Base-by-base conservation (phyloP, 768 basidiomycete species). In the Dioszegia aurantiaca region DNA sequence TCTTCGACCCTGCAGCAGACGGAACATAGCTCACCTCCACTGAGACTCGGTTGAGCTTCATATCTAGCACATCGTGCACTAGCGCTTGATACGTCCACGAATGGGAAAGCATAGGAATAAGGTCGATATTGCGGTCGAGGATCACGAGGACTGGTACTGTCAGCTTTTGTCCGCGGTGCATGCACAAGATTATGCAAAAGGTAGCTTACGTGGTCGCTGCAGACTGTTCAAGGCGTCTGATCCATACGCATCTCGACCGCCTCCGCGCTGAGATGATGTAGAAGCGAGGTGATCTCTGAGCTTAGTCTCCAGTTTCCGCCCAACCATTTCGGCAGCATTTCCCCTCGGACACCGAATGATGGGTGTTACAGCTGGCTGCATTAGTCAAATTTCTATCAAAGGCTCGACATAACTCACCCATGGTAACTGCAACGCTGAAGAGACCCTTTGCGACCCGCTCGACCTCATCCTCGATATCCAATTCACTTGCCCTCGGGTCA, bases 31-130 rank as follows among this genome's bases (percentile, higher is more conserved):
- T 63, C 40, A 81, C 81, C 73, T 81, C 77, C 30, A 99, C 86
- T 0, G 89, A 85, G 5, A 99, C 91, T 6, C 94, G 86, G 76
- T 98, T 98, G 17, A 99, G 83, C 76, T 89, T 93, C 81, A 99
- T 93, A 58, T 94, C 88, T 33, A 99, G 84, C 65, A 95, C 98
- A 73, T 99, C 95, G 24, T 94, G 95, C 0, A 98, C 88, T 27
- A 99, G 84, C 0, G 95, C 91, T 78, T 99, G 95, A 69, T 99
- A 99, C 37, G 95, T 98, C 95, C 95, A 99, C 2, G 93, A 93
- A 70, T 99, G 95, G 1, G 89, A 87, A 19, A 99, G 74, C 81
- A 93, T 89, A 8, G 95, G 87, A 1, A 91, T 88, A 14, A 99
- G 81, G 71, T 99, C 95, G 55, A 98, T 81, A 70, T 98, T 98